Base-by-base conservation (phyloP, 129 eudicot species). In the Flaveria trinervia region DNA sequence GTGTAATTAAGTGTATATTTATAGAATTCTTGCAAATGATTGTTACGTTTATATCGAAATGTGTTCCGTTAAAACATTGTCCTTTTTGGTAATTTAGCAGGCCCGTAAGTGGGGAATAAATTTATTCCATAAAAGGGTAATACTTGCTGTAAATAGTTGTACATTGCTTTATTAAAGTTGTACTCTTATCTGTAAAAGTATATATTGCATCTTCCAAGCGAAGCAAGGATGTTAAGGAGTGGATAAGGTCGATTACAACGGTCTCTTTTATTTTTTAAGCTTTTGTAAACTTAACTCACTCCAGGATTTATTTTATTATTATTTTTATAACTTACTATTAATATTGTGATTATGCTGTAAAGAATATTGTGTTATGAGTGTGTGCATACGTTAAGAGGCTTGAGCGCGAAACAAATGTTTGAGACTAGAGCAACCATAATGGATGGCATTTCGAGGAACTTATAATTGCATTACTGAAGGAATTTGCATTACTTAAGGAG, bases 131-230 rank as follows among this genome's bases (percentile, higher is more conserved):
- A 74, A 73, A 56, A 65, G 41, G 50, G 2, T 1, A 64, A 41
- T 23, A 8, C 0, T 44, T 45, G 65, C 62, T 54, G 25, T 30
- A 56, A 80, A 45, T 73, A 67, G 80, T 80, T 80, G 84, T 80
- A 74, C 75, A 30, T 80, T 55, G 20, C 33, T 55, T 56, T 74
- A 0, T 10, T 28, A 80, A 77, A 67, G 80, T 46, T 80, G 76
- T 80, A 80, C 84, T 7, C 36, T 54, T 70, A 73, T 54, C 62
- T 80, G 84, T 80, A 73, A 46, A 66, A 73, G 70, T 13, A 80
- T 80, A 80, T 68, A 52, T 80, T 33, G 66, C 75, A 12, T 33
- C 84, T 80, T 67, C 65, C 84, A 74, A 46, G 80, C 68, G 50
- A 80, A 80, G 84, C 76, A 80, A 80, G 46, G 17, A 25, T 65